A percentile compares a stretch with the other conserved stretches of the same genome.
Conservation (phyloP, 805 yeast genomes). For the Wickerhamiella occidentalis region DNA sequence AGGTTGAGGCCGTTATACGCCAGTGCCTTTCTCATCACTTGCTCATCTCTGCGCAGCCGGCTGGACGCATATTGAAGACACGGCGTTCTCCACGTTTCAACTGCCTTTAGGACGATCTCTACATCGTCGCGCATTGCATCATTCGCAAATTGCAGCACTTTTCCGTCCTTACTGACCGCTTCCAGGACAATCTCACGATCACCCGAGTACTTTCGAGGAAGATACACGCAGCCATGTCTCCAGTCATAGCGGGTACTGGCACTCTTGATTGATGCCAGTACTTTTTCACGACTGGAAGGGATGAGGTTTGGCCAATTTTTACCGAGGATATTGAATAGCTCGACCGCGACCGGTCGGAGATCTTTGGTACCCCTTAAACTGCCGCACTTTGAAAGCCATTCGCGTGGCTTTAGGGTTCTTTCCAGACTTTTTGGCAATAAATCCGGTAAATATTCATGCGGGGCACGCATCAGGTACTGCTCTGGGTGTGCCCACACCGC, state of each 20-base stretch:
- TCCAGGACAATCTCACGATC: conserved; percentile 1
- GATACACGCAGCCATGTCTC: not conserved
- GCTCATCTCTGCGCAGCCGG: not conserved
- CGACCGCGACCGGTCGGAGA: not conserved
- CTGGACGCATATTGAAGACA: not conserved
- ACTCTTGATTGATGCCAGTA: not conserved
- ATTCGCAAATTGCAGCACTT: not conserved
- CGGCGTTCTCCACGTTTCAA: not conserved
- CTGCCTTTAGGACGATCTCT: not conserved
- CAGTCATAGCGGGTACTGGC: not conserved
- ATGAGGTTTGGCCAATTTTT: not conserved
- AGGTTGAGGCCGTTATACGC: not conserved
- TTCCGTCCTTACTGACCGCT: not conserved
- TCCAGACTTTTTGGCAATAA: not conserved
- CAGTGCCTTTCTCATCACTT: not conserved
- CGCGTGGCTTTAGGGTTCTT: not conserved
- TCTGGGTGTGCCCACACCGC: not conserved
- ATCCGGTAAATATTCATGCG: not conserved
- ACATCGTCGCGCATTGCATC: not conserved
- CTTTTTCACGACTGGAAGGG: not conserved
- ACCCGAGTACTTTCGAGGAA: not conserved
- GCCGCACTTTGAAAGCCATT: not conserved
- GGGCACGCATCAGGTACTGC: not conserved
- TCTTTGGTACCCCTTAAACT: not conserved
- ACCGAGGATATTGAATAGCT: not conserved